phyloP scores from a whole-genome alignment of 2,329 filamentous ascomycete genomes.

The Chalaropsis thielavioides region DNA sequence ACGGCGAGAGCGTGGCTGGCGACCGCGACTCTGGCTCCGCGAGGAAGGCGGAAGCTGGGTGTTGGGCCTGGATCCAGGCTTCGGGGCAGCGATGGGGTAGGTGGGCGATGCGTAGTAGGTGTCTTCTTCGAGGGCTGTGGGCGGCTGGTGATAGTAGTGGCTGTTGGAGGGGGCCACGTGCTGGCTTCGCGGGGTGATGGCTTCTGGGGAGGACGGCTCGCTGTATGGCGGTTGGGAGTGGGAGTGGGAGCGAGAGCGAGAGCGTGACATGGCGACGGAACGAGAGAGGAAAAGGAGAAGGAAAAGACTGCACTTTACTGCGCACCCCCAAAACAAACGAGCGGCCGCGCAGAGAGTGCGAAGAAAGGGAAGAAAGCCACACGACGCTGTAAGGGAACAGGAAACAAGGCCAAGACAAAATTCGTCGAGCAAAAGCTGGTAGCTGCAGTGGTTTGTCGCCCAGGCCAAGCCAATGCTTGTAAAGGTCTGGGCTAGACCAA shows the following conservation, averaged over 20 bases:
- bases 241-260: neutral
- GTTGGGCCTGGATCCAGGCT: too few relatives aligned
- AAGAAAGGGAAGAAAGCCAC: neutral
- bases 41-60: neutral
- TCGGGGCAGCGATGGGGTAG: neutral
- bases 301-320: neutral
- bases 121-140: neutral
- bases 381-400: neutral
- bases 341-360: neutral
- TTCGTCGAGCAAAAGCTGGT: neutral
- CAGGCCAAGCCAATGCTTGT: neutral
- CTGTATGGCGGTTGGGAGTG: neutral
- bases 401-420: neutral
- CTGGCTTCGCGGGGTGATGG: neutral
- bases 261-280: neutral
- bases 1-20: neutral
- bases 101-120: neutral
- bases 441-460: neutral
- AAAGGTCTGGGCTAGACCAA: neutral
- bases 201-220: slow-evolving; percentile 2
- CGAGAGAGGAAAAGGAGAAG: neutral
- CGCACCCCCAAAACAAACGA: too few relatives aligned
- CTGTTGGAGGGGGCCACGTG: neutral
- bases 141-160: neutral
- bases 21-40: neutral